Evolutionary conservation across 768 basidiomycete genomes (phyloP).

Genomic region (Auricularia auricula-judae): DNA sequence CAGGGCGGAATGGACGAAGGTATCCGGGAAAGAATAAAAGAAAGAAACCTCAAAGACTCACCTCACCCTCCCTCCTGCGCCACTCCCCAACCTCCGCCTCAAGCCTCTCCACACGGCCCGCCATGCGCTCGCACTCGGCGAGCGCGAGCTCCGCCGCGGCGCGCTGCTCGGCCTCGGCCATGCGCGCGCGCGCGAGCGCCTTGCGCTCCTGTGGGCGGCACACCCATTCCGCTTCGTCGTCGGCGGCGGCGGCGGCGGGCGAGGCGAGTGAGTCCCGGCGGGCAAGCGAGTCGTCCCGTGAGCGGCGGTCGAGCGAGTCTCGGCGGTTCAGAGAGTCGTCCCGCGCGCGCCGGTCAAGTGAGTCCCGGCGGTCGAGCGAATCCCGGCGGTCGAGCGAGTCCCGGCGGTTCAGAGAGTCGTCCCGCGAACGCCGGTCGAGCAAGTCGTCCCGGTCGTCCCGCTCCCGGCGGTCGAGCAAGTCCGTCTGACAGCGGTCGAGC

Average conservation of each 20-base stretch:
- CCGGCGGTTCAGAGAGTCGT: too few relatives aligned
- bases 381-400: too few relatives aligned
- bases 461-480: too few relatives aligned
- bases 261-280: background rate
- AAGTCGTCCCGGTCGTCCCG: too few relatives aligned
- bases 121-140: background rate
- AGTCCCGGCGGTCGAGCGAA: too few relatives aligned
- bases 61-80: background rate
- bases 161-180: background rate
- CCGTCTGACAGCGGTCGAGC: too few relatives aligned
- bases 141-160: background rate
- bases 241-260: background rate
- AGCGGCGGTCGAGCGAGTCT: background rate
- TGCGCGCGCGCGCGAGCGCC: background rate
- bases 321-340: too few relatives aligned
- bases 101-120: background rate
- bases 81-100: background rate
- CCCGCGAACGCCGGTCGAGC: too few relatives aligned
- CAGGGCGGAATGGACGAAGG: too few relatives aligned
- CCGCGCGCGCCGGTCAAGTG: too few relatives aligned
- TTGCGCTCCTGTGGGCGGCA: background rate
- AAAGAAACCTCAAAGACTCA: background rate
- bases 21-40: too few relatives aligned
- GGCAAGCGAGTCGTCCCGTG: background rate
- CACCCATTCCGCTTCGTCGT: background rate